Evolutionary conservation across 116 monocot species (phyloP), one percentile per base, ranked within the genome.

Genomic region (Thalassia testudinum): DNA sequence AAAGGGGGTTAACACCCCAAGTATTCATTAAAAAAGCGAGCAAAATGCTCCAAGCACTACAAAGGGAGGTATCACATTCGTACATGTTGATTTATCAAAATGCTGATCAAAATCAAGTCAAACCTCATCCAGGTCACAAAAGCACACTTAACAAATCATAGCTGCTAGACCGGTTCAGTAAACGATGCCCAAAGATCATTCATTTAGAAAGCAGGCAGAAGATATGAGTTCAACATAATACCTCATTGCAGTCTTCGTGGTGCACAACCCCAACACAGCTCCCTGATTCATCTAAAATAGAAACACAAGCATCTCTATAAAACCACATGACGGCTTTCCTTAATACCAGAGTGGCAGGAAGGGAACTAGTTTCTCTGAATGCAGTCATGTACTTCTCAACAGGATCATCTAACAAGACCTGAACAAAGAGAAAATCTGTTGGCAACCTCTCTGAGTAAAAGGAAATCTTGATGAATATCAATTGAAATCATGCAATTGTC

Each of bases 201-300:
- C n/a, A n/a, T n/a, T n/a, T n/a, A n/a, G n/a, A n/a, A n/a, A n/a
- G n/a, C n/a, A n/a, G n/a, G n/a, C n/a, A n/a, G n/a, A n/a, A n/a
- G n/a, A n/a, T n/a, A n/a, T n/a, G n/a, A n/a, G n/a, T n/a, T n/a
- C n/a, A n/a, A n/a, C n/a, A n/a, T n/a, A n/a, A 34, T 34, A 45
- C 78, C 82, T 82, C 52, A 19, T 50, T 57, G 49, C 82, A 87
- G 64, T 87, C 79, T 27, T 61, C 60, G 24, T 75, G 67, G 47
- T 83, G 79, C 17, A 83, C 69, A 55, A 88, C 74, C 26, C 83
- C 83, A 5, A 88, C 48, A 52, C 88, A 88, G 62, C 61, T 76
- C 22, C 88, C 88, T 83, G 83, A 88, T 3, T 80, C 88, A 34
- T 88, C 88, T 11, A 79, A 52, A 27, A 83, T 30, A 42, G 80